Evolutionary conservation across 495 filamentous ascomycete species (phyloP).

Genomic region (Xylaria bambusicola): DNA sequence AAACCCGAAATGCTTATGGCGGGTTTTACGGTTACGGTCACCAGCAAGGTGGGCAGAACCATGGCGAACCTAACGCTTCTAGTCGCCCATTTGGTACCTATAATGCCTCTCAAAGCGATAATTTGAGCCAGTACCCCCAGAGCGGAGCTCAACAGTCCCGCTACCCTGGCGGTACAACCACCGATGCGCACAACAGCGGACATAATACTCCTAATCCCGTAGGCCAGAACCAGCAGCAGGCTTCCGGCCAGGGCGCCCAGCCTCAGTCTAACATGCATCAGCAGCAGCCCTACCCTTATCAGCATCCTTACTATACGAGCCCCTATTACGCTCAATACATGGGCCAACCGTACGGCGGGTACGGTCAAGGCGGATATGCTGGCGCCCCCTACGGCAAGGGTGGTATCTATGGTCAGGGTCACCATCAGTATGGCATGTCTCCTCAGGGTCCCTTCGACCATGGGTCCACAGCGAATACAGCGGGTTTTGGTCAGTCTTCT

Average conservation of each 20-base stretch:
- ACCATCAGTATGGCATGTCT: slow-evolving; percentile 75
- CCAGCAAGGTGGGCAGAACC: slow-evolving; percentile 59
- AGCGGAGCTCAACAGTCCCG: slow-evolving; percentile 63
- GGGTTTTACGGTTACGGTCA: slow-evolving; percentile 81
- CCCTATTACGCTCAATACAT: slow-evolving; percentile 60
- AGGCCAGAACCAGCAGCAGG: slow-evolving; percentile 63
- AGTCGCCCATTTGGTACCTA: slow-evolving; percentile 76
- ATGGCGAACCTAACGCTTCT: slow-evolving; percentile 72
- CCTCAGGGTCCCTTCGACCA: slow-evolving; percentile 76
- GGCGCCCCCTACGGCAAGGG: slow-evolving; percentile 74
- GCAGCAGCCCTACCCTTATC: slow-evolving; percentile 70
- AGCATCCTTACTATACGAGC: slow-evolving; percentile 68
- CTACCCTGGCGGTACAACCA: slow-evolving; percentile 67
- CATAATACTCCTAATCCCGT: slow-evolving; percentile 87
- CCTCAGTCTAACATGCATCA: slow-evolving; percentile 57
- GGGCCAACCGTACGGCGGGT: slow-evolving; percentile 70
- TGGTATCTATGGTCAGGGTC: slow-evolving; percentile 77
- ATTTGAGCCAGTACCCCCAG: slow-evolving; percentile 71
- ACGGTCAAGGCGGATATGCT: slow-evolving; percentile 66
- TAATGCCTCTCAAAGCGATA: slow-evolving; percentile 69
- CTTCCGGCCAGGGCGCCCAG: slow-evolving; percentile 45
- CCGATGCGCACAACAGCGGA: slow-evolving; percentile 78
- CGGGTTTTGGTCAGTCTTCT: slow-evolving; percentile 69
- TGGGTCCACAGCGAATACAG: slow-evolving; percentile 71
- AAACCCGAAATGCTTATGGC: slow-evolving; percentile 70